Evolutionary conservation across 805 yeast genomes (phyloP), one percentile per base, ranked within the genome.

Genomic region (Saturnispora diversa): DNA sequence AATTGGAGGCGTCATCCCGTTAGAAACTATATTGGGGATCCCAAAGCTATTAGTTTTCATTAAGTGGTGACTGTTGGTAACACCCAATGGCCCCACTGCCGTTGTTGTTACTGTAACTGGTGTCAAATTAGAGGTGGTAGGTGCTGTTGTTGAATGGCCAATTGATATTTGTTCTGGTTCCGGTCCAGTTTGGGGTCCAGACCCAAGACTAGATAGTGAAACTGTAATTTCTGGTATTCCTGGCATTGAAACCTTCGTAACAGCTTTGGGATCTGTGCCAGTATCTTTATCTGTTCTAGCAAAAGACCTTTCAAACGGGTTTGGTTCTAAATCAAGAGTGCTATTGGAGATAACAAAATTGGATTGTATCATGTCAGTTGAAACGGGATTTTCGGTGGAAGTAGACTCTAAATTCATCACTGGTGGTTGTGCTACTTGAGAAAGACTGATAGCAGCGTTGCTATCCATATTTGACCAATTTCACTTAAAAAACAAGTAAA

Each of bases 271-370:
- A 16, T 30, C 12, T 23, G 30, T 32, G 28, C 23, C 44, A 22
- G n/a, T n/a, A n/a, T n/a, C n/a, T 22, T 46, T 50, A 19, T 53
- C 44, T 38, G 44, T 48, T 28, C 50, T 54, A 6, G 60, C 96
- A 64, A 90, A 90, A 37, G 95, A 84, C 59, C 82, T 84, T 60
- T 90, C 98, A 57, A 90, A 90, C 4, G 97, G 97, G 54, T 90
- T 90, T 8, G 92, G 95, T 59, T 92, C 98, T 44, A 87, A 39
- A 40, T 59, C 65, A 16, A 60, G 44, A 2, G 58, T 51, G 45
- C 51, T 51, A 9, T 28, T 33, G 4, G 22, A 6, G 13, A 21
- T 19, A 17, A 6, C 33, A 30, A 30, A 30, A n/a, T n/a, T n/a
- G n/a, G n/a, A n/a, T n/a, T n/a, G n/a, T n/a, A n/a, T n/a, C n/a